phyloP scores from a whole-genome alignment of 2,329 filamentous ascomycete species.

The Penicillium palitans region DNA sequence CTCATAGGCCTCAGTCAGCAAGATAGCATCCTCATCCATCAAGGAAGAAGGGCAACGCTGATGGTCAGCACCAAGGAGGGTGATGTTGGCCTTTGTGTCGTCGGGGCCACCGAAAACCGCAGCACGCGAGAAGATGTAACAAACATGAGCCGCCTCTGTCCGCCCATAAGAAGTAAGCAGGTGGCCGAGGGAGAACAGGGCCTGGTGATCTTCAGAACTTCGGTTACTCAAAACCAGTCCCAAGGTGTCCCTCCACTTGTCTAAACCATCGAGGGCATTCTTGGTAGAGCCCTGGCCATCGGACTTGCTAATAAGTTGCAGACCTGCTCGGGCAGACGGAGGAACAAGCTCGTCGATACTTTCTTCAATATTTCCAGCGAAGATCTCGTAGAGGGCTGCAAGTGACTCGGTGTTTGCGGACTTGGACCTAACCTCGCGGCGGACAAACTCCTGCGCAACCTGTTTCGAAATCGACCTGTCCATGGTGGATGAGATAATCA shows the following conservation, averaged over 20 bases:
- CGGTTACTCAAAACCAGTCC: slow-evolving; percentile 85
- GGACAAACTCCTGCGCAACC: slow-evolving; percentile 91
- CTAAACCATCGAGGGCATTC: slow-evolving; percentile 78
- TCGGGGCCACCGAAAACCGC: slow-evolving; percentile 79
- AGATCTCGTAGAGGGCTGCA: slow-evolving; percentile 87
- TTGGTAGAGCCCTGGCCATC: slow-evolving; percentile 61
- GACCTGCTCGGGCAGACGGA: slow-evolving; percentile 83
- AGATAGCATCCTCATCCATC: slow-evolving; percentile 79
- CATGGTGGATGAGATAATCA: slow-evolving; percentile 81
- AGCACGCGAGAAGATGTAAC: slow-evolving; percentile 80
- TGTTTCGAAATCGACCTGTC: slow-evolving; percentile 79
- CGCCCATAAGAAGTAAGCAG: slow-evolving; percentile 83
- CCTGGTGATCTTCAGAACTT: slow-evolving; percentile 73
- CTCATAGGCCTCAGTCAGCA: slow-evolving; percentile 95
- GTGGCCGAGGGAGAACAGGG: slow-evolving; percentile 76
- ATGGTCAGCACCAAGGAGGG: slow-evolving; percentile 84
- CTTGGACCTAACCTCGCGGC: slow-evolving; percentile 84
- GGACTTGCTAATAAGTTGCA: slow-evolving; percentile 81
- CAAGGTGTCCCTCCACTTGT: slow-evolving; percentile 92
- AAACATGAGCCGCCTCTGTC: slow-evolving; percentile 88
- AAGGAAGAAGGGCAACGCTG: slow-evolving; percentile 67
- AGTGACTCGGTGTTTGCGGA: slow-evolving; percentile 81
- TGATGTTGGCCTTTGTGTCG: slow-evolving; percentile 74
- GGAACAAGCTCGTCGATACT: slow-evolving; percentile 95
- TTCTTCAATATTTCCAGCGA: slow-evolving; percentile 91